These are phyloP conservation scores for Gillenia trifoliata DNA, from an alignment of 306 rosid species.

Conservation along the genomic window DNA sequence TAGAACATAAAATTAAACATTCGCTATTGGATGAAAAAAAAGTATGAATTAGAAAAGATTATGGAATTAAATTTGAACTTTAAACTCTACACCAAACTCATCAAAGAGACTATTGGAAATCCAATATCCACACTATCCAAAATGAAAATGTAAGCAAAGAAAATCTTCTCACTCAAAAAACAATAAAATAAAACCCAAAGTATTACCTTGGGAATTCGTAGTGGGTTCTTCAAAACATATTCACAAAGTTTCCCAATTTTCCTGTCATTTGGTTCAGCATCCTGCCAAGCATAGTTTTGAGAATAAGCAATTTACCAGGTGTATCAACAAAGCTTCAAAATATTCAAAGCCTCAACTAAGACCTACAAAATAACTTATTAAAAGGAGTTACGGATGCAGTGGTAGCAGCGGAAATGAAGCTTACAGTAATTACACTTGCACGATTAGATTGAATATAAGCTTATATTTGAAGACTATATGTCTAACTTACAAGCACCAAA, in stretches of 20 bases:
- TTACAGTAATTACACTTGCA: background rate
- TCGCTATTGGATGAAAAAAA: background rate
- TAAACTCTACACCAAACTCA: background rate
- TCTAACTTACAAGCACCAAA: background rate
- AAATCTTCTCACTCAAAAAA: background rate
- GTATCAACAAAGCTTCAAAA: background rate
- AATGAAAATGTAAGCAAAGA: background rate
- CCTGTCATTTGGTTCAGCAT: constrained; percentile 50
- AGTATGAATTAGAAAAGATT: background rate
- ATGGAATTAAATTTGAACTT: background rate
- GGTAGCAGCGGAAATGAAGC: constrained; percentile 10
- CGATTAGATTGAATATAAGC: background rate
- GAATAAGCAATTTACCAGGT: constrained; percentile 6
- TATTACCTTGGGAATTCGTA: constrained; percentile 55
- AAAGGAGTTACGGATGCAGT: background rate
- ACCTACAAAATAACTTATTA: background rate
- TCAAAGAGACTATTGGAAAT: background rate
- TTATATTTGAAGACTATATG: background rate
- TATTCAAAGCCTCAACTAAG: background rate
- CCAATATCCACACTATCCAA: background rate
- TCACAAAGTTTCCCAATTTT: constrained; percentile 52
- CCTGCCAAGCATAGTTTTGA: constrained; percentile 21
- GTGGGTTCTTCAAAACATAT: constrained; percentile 47
- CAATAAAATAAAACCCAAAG: background rate
- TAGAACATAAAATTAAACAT: background rate